Conservation (phyloP, 805 yeast genomes). For the Metschnikowia similis region DNA sequence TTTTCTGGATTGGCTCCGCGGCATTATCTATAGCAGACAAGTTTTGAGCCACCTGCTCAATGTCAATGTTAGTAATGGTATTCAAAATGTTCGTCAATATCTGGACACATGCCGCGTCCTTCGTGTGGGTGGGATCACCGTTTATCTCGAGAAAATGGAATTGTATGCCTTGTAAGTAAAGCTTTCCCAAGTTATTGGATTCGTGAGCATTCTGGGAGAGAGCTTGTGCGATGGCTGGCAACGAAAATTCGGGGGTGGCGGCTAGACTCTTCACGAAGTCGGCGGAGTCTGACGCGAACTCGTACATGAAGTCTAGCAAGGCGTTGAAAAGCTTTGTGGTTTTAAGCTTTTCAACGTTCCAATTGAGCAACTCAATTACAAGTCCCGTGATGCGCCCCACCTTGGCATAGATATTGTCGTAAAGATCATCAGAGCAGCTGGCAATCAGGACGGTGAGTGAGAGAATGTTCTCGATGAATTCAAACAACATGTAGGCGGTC, state of each 20-base stretch:
- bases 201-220: conserved; percentile 14
- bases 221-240: conserved; percentile 17
- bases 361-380: conserved; percentile 33
- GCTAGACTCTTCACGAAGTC: conserved; percentile 43
- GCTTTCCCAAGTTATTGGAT: conserved; percentile 25
- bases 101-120: conserved; percentile 17
- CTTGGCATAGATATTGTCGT: conserved; percentile 43
- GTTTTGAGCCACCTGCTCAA: conserved; percentile 12
- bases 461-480: conserved; percentile 67
- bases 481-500: conserved; percentile 46
- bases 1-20: conserved; percentile 27
- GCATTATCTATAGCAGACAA: conserved; percentile 30
- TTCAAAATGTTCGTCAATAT: conserved; percentile 22
- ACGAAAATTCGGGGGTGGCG: conserved; percentile 14
- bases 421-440: conserved; percentile 52
- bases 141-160: conserved; percentile 39
- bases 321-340: conserved; percentile 45
- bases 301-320: conserved; percentile 54
- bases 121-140: conserved; percentile 12
- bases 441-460: conserved; percentile 66
- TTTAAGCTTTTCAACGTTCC: conserved; percentile 32
- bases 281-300: conserved; percentile 54
- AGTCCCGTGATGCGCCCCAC: conserved; percentile 38
- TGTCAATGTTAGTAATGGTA: conserved; percentile 25
- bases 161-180: conserved; percentile 39